Percentiles rank a stretch among this genome's conserved stretches.
These are phyloP conservation scores for Sclerotinia borealis DNA, from an alignment of 2,329 filamentous ascomycete species.

Conservation along the genomic window DNA sequence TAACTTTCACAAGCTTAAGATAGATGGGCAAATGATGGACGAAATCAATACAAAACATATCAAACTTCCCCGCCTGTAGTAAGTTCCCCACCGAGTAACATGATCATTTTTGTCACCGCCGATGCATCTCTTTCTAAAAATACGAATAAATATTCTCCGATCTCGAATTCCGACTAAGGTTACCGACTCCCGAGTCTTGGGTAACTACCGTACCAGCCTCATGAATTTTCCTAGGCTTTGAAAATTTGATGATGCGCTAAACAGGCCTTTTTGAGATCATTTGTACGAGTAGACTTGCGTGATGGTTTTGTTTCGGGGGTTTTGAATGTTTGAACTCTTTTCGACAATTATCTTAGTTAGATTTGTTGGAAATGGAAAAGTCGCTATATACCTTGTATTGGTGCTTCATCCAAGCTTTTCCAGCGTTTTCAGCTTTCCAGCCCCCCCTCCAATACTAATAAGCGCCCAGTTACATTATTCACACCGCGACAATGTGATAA, in stretches of 20 bases:
- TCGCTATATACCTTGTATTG: no score
- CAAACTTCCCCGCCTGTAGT: neutral
- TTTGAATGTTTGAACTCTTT: no score
- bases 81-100: neutral
- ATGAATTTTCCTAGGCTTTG: neutral
- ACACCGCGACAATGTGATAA: neutral
- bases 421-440: no score
- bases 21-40: neutral
- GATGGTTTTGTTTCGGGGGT: no score
- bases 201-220: neutral
- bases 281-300: no score
- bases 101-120: neutral
- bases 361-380: no score
- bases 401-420: neutral
- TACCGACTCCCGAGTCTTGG: neutral
- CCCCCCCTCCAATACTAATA: neutral
- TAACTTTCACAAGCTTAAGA: neutral
- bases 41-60: neutral
- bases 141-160: neutral
- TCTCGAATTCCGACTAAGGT: neutral
- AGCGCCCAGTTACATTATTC: neutral
- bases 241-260: conserved; percentile 1
- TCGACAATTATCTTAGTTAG: no score
- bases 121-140: neutral
- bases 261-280: no score